A percentile compares a stretch with the other conserved stretches of the same genome.
phyloP scores from a whole-genome alignment of 2,329 filamentous ascomycete genomes.

The Colletotrichum sp. region DNA sequence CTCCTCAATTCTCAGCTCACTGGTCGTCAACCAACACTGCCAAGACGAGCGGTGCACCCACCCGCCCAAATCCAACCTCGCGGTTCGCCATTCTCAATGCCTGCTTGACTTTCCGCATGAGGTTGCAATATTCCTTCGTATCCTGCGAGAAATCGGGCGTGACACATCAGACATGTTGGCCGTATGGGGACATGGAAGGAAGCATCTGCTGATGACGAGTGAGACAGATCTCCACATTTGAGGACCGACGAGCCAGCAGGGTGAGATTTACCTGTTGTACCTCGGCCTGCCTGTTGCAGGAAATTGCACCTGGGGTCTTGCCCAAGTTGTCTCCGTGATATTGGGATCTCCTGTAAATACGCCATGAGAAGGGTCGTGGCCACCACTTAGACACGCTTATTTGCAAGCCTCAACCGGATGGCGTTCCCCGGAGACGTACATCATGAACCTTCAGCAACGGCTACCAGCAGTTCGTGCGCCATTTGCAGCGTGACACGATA shows the following conservation, averaged over 20 bases:
- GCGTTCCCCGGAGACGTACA: neutral
- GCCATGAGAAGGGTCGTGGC: neutral
- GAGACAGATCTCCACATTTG: neutral
- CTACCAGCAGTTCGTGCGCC: neutral
- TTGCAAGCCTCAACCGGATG: neutral
- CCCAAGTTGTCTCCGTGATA: neutral
- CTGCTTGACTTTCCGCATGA: neutral
- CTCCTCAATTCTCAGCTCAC: neutral
- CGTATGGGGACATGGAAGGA: neutral
- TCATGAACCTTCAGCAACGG: neutral
- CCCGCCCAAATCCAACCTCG: neutral
- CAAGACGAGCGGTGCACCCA: neutral
- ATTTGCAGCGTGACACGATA: neutral
- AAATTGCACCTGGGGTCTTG: rapidly evolving
- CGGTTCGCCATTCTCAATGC: neutral
- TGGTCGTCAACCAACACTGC: neutral
- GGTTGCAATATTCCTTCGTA: neutral
- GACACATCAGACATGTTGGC: neutral
- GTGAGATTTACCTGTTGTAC: neutral
- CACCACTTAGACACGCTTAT: neutral
- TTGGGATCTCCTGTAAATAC: neutral
- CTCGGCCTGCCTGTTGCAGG: neutral
- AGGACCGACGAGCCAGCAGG: neutral
- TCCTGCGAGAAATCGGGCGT: neutral
- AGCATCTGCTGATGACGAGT: neutral